Percentiles rank a stretch among this genome's conserved stretches.
These are phyloP conservation scores for Adansonia madagascariensis DNA, from an alignment of 441 rosid species.

Conservation along the genomic window DNA sequence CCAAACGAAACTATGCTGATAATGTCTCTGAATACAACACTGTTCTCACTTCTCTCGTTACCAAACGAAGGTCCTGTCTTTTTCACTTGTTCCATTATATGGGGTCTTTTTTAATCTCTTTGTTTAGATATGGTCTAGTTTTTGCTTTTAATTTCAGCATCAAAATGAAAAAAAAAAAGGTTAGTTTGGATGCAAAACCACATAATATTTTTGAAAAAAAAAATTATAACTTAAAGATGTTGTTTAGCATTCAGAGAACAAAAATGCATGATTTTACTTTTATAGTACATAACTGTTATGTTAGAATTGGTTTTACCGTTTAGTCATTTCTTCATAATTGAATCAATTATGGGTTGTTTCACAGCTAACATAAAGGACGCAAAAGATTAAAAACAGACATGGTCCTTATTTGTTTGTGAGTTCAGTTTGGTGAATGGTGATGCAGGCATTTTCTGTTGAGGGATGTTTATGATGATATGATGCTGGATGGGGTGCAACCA, in stretches of 20 bases:
- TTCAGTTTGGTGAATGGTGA: conserved; percentile 12
- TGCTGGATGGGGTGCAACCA: conserved; percentile 93
- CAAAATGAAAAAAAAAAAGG: not conserved
- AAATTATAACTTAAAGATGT: not conserved
- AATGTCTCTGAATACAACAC: conserved; percentile 72
- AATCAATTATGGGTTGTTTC: not conserved
- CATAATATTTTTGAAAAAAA: not conserved
- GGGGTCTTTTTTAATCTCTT: not conserved
- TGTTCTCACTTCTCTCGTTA: conserved; percentile 60
- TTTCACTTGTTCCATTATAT: not conserved
- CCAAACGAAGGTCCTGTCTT: conserved; percentile 60
- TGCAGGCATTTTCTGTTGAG: conserved; percentile 67
- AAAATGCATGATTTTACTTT: not conserved
- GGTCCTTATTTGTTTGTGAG: not conserved
- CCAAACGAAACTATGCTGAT: conserved; percentile 73
- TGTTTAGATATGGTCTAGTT: not conserved
- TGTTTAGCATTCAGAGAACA: not conserved
- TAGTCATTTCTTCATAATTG: not conserved
- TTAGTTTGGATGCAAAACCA: not conserved
- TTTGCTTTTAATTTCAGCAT: not conserved
- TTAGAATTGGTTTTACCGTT: not conserved
- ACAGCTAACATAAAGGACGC: too few relatives aligned
- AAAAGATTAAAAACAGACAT: not conserved
- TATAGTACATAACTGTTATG: not conserved
- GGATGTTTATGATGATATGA: conserved; percentile 91